Conservation (phyloP, 257 asterid species). For the Verbena officinalis region DNA sequence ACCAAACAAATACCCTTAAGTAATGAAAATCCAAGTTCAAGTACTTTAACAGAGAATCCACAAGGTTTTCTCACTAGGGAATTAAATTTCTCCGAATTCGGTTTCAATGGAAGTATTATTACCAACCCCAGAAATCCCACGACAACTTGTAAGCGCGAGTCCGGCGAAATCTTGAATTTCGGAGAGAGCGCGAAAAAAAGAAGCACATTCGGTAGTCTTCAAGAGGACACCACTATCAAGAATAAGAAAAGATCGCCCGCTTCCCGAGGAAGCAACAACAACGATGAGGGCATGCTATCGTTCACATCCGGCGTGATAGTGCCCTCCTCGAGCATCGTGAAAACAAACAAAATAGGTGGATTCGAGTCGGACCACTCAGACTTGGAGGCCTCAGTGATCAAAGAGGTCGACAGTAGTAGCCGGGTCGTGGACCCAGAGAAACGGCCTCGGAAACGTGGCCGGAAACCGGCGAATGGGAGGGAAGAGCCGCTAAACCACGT, state of each 20-base stretch:
- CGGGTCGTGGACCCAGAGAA: constrained; percentile 67
- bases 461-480: constrained; percentile 89
- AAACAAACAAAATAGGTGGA: constrained; percentile 38
- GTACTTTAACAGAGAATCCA: constrained; percentile 49
- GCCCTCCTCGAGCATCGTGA: constrained; percentile 49
- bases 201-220: constrained; percentile 39
- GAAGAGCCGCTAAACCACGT: constrained; percentile 93
- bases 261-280: constrained; percentile 59
- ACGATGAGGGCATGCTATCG: constrained; percentile 79
- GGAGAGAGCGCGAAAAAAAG: constrained; percentile 47
- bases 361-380: constrained; percentile 82
- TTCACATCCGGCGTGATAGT: constrained; percentile 66
- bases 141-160: constrained; percentile 58
- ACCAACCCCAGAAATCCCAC: constrained; percentile 25
- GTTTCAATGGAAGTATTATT: constrained; percentile 40
- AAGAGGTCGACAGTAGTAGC: constrained; percentile 71
- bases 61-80: constrained; percentile 45
- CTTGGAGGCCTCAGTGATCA: constrained; percentile 75
- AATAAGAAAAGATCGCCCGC: constrained; percentile 51
- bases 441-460: constrained; percentile 73
- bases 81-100: constrained; percentile 55
- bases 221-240: constrained; percentile 5
- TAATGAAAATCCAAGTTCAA: constrained; percentile 48
- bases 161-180: constrained; percentile 62
- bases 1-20: constrained; percentile 41